Evolutionary conservation across 352 stramenopile genomes (phyloP), one percentile per base, ranked within the genome.

Genomic region (Globisporangium sylvaticum): DNA sequence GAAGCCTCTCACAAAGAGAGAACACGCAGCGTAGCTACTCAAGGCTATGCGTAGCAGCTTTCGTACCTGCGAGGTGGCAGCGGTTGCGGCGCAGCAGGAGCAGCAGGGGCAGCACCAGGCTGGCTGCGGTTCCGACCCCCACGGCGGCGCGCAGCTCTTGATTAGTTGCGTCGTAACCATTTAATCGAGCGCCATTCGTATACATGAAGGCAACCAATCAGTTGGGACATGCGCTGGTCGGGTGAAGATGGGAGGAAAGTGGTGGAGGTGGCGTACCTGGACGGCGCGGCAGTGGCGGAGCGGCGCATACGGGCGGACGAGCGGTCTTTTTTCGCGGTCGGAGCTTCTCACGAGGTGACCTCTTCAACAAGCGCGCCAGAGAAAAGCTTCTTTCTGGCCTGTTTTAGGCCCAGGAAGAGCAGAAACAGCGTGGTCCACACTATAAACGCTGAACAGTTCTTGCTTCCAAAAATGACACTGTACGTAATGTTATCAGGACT

Each of bases 341-440:
- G 54, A 60, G 54, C 54, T 60, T 42, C 20, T 60, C 54, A 50
- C 15, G 42, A 22, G 42, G 27, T 60, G 54, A 60, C 24, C 29
- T 42, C 29, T 59, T 42, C 54, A 59, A 59, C 27, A 59, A 42
- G 42, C 18, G 42, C 5, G 18, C 42, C 18, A 42, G 6, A 55
- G 48, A 55, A 55, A 55, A 55, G 27, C 27, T 25, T 42, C 27
- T 18, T 59, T 58, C 12, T 48, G 39, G 39, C 15, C 42, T 50
- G 18, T 24, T 50, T 50, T 50, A 50, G 42, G 18, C 42, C 1
- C 18, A 50, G n/a, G n/a, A n/a, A 15, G 6, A 5, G 6, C 1
- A n/a, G 0, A 12, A 50, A 50, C 24, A 50, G 18, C 7, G 42
- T 50, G 42, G 1, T 0, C 12, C 1, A 50, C 42, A 24, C 18